phyloP scores from a whole-genome alignment of 805 yeast genomes.

The Nadsonia fulvescens region DNA sequence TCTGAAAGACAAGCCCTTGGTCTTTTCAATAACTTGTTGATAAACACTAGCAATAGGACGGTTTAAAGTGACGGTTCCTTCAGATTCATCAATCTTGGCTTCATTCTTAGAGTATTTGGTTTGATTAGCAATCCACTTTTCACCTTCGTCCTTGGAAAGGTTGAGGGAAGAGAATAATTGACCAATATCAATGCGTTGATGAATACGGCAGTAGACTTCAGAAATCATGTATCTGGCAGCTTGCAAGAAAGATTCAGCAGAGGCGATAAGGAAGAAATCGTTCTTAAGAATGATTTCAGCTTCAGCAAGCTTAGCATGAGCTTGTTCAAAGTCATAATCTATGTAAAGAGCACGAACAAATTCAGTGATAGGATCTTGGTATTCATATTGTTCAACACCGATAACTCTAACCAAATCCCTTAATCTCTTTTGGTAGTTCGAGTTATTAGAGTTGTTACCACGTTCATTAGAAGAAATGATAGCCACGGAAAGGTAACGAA shows the following conservation, averaged over 20 bases:
- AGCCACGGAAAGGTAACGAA: slow-evolving; percentile 48
- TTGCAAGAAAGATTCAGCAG: slow-evolving; percentile 25
- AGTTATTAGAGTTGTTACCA: slow-evolving; percentile 16
- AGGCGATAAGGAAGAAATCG: slow-evolving; percentile 37
- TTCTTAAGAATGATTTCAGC: slow-evolving; percentile 30
- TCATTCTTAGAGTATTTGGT: slow-evolving; percentile 32
- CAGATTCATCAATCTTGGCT: slow-evolving; percentile 35
- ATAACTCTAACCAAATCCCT: slow-evolving; percentile 41
- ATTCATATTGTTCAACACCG: slow-evolving; percentile 46
- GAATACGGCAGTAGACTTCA: slow-evolving; percentile 37
- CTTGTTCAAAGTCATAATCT: slow-evolving; percentile 39
- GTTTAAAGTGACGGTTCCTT: slow-evolving; percentile 34
- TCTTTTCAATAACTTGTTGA: slow-evolving; percentile 51
- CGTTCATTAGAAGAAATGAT: slow-evolving; percentile 21
- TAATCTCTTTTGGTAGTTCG: slow-evolving; percentile 31
- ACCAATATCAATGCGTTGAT: slow-evolving; percentile 28
- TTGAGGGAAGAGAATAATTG: slow-evolving; percentile 28
- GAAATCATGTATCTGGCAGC: slow-evolving; percentile 33
- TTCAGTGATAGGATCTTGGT: slow-evolving; percentile 43
- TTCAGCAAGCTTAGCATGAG: slow-evolving; percentile 29
- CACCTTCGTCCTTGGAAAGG: slow-evolving; percentile 28
- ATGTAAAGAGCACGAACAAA: slow-evolving; percentile 37
- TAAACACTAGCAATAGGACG: slow-evolving; percentile 37
- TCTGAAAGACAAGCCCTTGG: slow-evolving; percentile 45
- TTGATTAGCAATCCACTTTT: slow-evolving; percentile 32